Conservation (phyloP, 2,329 filamentous ascomycete genomes). For the Colletotrichum sp. region DNA sequence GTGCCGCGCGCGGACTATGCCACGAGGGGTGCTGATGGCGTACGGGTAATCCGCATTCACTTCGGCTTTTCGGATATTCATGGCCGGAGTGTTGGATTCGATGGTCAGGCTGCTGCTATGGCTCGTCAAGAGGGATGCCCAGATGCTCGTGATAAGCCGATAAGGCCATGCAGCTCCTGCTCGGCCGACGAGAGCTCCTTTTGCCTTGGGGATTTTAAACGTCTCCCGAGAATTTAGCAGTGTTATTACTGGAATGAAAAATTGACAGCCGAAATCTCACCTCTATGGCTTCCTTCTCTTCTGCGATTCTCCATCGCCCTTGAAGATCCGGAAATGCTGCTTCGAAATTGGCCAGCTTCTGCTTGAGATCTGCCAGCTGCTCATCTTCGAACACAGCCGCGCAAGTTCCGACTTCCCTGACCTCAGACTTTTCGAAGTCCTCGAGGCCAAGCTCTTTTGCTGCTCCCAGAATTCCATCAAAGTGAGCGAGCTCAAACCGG, state of each 20-base stretch:
- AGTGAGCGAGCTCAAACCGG: neutral
- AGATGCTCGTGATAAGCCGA: neutral
- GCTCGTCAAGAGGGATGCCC: neutral
- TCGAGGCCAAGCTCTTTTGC: neutral
- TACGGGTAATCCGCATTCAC: neutral
- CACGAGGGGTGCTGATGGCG: neutral
- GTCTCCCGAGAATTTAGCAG: neutral
- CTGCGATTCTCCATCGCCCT: neutral
- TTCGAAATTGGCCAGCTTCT: neutral
- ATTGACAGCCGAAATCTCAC: neutral
- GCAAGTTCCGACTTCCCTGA: neutral
- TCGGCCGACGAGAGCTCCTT: neutral
- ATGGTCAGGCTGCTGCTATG: neutral
- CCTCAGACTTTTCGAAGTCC: neutral
- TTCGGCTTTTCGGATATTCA: neutral
- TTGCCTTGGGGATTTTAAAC: neutral
- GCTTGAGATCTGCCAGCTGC: neutral
- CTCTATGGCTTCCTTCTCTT: neutral
- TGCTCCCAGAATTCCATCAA: neutral
- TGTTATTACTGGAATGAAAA: too few species aligned
- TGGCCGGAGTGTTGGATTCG: neutral
- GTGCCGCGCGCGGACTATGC: neutral
- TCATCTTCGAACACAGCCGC: neutral
- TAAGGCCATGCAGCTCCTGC: neutral
- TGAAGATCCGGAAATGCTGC: neutral